A percentile compares a stretch with the other conserved stretches of the same genome.
phyloP scores from a whole-genome alignment of 441 rosid genomes.

The Capsella rubella region DNA sequence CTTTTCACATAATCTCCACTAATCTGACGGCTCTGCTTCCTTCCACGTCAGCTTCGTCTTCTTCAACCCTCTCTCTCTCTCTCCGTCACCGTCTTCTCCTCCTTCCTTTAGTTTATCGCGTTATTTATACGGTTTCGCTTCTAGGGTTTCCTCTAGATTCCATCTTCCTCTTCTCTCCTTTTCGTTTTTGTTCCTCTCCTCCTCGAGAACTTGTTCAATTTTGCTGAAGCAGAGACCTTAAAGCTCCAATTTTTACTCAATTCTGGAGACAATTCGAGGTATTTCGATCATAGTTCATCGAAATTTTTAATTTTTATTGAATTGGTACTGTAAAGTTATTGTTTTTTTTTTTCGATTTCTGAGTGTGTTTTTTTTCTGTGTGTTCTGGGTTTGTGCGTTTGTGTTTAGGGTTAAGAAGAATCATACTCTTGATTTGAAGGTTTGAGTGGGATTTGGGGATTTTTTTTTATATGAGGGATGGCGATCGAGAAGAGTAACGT shows the following conservation, averaged over 20 bases:
- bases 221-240: conserved; percentile 27
- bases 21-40: conserved; percentile 68
- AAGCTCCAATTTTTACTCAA: conserved; percentile 29
- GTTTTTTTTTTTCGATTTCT: conserved; percentile 31
- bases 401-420: conserved; percentile 53
- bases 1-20: conserved; percentile 52
- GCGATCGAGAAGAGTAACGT: conserved; percentile 96
- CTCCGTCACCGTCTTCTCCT: conserved; percentile 46
- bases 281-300: conserved; percentile 32
- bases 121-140: conserved; percentile 36
- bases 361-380: conserved; percentile 7
- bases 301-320: neutral
- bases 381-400: conserved; percentile 23
- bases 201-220: neutral
- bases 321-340: conserved; percentile 29
- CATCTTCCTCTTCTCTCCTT: conserved; percentile 20
- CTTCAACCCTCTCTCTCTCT: conserved; percentile 57
- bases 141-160: conserved; percentile 76
- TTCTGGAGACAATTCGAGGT: conserved; percentile 30
- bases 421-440: conserved; percentile 19
- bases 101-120: conserved; percentile 41
- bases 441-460: conserved; percentile 34
- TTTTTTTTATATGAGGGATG: conserved; percentile 52
- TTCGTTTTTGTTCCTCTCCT: neutral
- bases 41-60: conserved; percentile 94